Conservation (phyloP, 2,329 filamentous ascomycete genomes). For the Atkinsonella hypoxylon region DNA sequence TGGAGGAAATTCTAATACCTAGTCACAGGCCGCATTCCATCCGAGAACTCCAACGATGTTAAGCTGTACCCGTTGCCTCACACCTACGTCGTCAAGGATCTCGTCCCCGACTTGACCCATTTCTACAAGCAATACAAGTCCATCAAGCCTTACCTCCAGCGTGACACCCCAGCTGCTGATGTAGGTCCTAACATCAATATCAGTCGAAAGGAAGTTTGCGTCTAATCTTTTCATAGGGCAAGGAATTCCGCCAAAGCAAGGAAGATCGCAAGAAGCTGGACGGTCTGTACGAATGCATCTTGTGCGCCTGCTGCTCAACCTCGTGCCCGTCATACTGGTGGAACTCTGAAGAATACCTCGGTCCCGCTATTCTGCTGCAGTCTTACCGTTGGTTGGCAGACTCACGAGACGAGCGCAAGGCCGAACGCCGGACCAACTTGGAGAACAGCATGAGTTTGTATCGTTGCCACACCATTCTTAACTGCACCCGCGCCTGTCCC, state of each 20-base stretch:
- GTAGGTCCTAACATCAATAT: slow-evolving; percentile 39
- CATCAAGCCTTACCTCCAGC: slow-evolving; percentile 96
- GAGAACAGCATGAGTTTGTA: slow-evolving; percentile 99
- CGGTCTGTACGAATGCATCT: slow-evolving; percentile 97
- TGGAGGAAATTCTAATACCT: neutral
- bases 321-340: slow-evolving; percentile 99
- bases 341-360: slow-evolving; percentile 98
- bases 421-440: slow-evolving; percentile 76
- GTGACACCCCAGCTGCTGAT: slow-evolving; percentile 71
- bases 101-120: slow-evolving; percentile 92
- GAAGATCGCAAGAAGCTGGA: slow-evolving; percentile 94
- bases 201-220: neutral
- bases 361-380: slow-evolving; percentile 90
- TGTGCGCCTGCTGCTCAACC: slow-evolving; percentile 97
- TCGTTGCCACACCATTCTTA: slow-evolving; percentile 97
- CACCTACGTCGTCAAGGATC: slow-evolving; percentile 98
- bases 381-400: slow-evolving; percentile 97
- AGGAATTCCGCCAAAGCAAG: slow-evolving; percentile 82
- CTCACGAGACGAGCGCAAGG: slow-evolving; percentile 81
- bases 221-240: slow-evolving; percentile 47
- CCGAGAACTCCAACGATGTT: slow-evolving; percentile 65
- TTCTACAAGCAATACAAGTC: slow-evolving; percentile 99
- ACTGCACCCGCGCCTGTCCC: slow-evolving; percentile 94
- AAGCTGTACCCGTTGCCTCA: slow-evolving; percentile 98
- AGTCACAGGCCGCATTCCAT: slow-evolving; percentile 73